Conservation (phyloP, 441 rosid genomes). For the Sinapis alba region DNA sequence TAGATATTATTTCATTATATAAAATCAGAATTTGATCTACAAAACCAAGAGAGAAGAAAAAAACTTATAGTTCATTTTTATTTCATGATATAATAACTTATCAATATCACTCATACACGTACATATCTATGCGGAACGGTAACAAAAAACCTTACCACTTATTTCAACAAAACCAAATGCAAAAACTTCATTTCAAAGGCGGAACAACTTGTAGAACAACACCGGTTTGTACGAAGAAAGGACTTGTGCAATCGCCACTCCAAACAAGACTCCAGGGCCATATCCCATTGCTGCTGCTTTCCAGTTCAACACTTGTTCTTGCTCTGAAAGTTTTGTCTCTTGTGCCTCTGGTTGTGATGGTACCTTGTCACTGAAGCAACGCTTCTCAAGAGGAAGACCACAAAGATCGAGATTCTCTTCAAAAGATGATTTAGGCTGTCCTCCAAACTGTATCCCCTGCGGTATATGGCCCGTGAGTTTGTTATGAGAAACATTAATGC, state of each 20-base stretch:
- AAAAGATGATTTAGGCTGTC: neutral
- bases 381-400: neutral
- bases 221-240: neutral
- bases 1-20: too few relatives aligned
- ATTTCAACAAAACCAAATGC: neutral
- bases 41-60: too few relatives aligned
- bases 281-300: neutral
- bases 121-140: neutral
- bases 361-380: neutral
- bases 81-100: too few relatives aligned
- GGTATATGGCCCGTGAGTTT: neutral
- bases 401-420: neutral
- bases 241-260: neutral
- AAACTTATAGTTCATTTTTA: too few relatives aligned
- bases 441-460: neutral
- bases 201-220: neutral
- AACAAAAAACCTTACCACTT: neutral
- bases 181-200: neutral
- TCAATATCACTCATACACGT: too few relatives aligned
- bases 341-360: neutral
- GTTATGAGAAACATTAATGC: neutral
- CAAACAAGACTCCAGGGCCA: neutral
- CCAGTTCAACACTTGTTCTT: neutral
- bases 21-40: too few relatives aligned
- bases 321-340: neutral